A percentile compares a stretch with the other conserved stretches of the same genome.
Conservation (phyloP, 2,329 filamentous ascomycete genomes). For the Cordyceps cicadae region DNA sequence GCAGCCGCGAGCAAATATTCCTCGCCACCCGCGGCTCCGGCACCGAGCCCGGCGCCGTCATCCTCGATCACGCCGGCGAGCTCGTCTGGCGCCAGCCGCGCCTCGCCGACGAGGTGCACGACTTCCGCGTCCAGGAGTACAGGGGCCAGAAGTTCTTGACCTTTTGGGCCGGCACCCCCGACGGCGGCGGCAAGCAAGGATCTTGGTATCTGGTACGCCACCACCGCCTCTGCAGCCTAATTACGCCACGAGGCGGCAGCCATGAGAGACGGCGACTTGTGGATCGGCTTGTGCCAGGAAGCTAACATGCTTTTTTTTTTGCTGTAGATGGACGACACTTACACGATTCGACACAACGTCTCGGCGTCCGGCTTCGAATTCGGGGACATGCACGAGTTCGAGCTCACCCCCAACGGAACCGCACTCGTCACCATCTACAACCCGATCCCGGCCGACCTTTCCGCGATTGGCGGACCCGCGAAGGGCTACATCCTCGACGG, state of each 20-base stretch:
- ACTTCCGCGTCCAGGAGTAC: slow-evolving; percentile 17
- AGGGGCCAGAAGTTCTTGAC: slow-evolving; percentile 15
- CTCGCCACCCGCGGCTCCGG: slow-evolving; percentile 9
- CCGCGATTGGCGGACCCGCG: slow-evolving; percentile 16
- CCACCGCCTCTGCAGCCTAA: neutral
- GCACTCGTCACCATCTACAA: slow-evolving; percentile 30
- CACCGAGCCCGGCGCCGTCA: slow-evolving; percentile 12
- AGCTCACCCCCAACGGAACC: slow-evolving; percentile 27
- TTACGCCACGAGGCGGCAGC: neutral
- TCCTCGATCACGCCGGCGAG: slow-evolving; percentile 20
- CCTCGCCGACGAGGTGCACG: slow-evolving; percentile 8
- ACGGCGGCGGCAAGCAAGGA: slow-evolving; percentile 35
- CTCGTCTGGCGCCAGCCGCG: slow-evolving; percentile 21
- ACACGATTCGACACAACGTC: slow-evolving; percentile 7
- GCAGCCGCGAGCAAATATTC: slow-evolving; percentile 9
- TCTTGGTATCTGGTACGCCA: slow-evolving; percentile 34
- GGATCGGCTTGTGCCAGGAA: neutral
- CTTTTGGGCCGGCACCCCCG: slow-evolving; percentile 31
- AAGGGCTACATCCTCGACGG: slow-evolving; percentile 20
- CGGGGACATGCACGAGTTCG: slow-evolving; percentile 33
- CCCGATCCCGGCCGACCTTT: slow-evolving; percentile 29
- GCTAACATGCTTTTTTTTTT: neutral
- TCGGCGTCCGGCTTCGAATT: slow-evolving; percentile 5
- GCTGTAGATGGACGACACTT: slow-evolving; percentile 10
- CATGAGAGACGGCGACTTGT: neutral